Conservation (phyloP, 352 stramenopile genomes). For the Globisporangium barbulae region DNA sequence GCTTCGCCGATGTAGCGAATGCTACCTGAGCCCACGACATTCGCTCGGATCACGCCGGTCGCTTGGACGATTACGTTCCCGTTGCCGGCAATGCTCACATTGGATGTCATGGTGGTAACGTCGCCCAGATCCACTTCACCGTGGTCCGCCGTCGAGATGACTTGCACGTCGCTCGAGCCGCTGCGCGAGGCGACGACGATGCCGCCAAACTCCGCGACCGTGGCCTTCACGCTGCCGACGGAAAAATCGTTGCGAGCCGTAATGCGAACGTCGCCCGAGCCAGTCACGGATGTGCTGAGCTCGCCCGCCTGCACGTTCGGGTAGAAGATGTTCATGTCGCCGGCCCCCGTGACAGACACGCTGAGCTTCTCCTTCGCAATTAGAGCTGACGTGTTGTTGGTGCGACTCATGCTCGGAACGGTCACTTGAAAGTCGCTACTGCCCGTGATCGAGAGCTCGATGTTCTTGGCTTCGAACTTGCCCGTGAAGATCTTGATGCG, state of each 20-base stretch:
- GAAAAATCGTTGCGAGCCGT: not conserved
- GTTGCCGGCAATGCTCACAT: constrained; percentile 14
- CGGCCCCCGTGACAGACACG: not conserved
- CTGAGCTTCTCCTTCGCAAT: not conserved
- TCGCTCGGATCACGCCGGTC: not conserved
- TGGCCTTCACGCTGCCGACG: not conserved
- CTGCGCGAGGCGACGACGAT: constrained; percentile 14
- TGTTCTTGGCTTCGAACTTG: not conserved
- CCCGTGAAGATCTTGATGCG: constrained; percentile 1
- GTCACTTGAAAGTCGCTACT: not conserved
- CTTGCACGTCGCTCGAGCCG: constrained; percentile 4
- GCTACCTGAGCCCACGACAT: constrained; percentile 10
- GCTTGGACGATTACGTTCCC: constrained; percentile 12
- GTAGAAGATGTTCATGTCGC: constrained; percentile 5
- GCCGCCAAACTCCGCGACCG: constrained; percentile 15
- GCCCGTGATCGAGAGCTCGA: not conserved
- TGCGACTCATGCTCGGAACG: not conserved
- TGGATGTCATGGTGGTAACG: not conserved
- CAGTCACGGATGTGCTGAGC: not conserved
- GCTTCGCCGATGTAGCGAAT: constrained; percentile 14
- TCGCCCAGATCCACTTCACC: constrained; percentile 18
- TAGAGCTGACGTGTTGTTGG: not conserved
- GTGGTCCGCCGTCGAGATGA: constrained; percentile 15
- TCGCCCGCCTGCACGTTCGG: not conserved
- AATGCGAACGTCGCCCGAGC: not conserved